A percentile compares a stretch with the other conserved stretches of the same genome.
Evolutionary conservation across 305 asterid genomes (phyloP).

Genomic region (Plantago coronopus): DNA sequence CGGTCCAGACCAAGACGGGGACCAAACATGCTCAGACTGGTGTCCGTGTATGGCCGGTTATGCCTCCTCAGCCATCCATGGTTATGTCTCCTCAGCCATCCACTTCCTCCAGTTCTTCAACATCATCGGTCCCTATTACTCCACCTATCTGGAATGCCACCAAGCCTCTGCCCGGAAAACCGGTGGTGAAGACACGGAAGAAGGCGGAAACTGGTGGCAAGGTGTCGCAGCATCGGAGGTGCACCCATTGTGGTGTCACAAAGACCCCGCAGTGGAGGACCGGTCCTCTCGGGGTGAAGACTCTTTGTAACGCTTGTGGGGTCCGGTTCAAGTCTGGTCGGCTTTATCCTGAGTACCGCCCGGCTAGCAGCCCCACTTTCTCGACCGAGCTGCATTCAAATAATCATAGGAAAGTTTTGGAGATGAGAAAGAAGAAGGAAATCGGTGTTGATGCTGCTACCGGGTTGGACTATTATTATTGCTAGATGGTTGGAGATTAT

Average conservation of each 20-base stretch:
- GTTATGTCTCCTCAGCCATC: constrained; percentile 50
- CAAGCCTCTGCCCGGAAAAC: too few relatives aligned
- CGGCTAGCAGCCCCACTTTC: constrained; percentile 90
- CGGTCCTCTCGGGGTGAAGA: constrained; percentile 82
- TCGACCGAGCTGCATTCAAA: constrained; percentile 71
- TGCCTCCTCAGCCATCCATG: too few relatives aligned
- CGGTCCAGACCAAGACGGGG: constrained; percentile 53
- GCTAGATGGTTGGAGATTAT: not conserved
- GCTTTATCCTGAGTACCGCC: constrained; percentile 81
- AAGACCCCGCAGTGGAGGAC: constrained; percentile 98
- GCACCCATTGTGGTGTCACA: constrained; percentile 86
- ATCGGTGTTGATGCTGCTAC: constrained; percentile 40
- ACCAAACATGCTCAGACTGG: constrained; percentile 53
- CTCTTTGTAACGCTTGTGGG: constrained; percentile 94
- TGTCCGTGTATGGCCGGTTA: constrained; percentile 48
- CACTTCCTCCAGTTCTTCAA: constrained; percentile 50
- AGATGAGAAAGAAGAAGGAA: constrained; percentile 79
- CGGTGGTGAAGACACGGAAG: constrained; percentile 34
- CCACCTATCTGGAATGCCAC: not conserved
- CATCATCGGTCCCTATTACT: constrained; percentile 29
- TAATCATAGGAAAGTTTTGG: constrained; percentile 84
- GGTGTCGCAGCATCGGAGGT: constrained; percentile 57
- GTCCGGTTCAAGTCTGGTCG: constrained; percentile 90
- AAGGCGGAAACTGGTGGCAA: constrained; percentile 25
- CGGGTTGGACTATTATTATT: constrained; percentile 32